These are phyloP conservation scores for Fusarium irregulare DNA, from an alignment of 2,329 filamentous ascomycete species.

Conservation along the genomic window DNA sequence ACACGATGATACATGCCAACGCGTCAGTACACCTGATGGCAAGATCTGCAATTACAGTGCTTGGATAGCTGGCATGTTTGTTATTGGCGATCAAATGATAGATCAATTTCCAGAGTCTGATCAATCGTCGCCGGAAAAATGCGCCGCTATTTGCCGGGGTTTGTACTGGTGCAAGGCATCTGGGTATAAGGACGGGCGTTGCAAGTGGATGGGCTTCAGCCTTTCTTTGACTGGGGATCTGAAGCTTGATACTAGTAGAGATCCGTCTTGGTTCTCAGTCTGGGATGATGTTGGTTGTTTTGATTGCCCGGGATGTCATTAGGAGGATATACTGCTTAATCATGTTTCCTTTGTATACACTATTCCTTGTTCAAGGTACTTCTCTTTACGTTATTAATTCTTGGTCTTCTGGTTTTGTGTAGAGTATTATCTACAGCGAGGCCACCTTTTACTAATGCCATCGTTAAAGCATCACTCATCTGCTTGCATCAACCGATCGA, in stretches of 20 bases:
- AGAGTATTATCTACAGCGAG: too few relatives aligned
- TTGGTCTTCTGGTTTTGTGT: too few relatives aligned
- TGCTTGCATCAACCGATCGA: background rate
- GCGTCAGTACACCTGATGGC: background rate
- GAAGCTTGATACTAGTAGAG: background rate
- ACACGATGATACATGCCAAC: background rate
- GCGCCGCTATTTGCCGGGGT: conserved; percentile 9
- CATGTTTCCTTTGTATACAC: background rate
- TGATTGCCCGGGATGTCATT: background rate
- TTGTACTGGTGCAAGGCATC: conserved; percentile 3
- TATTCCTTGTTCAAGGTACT: background rate
- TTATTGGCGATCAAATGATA: background rate
- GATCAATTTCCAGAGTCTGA: background rate
- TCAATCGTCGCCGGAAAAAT: conserved; percentile 11
- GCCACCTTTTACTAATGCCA: rapidly evolving
- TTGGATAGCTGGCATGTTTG: background rate
- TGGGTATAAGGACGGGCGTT: conserved; percentile 5
- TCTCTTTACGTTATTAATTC: background rate
- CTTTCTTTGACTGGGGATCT: background rate
- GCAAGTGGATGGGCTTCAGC: background rate
- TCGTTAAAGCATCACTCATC: background rate
- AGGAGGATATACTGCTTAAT: background rate
- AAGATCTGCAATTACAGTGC: background rate
- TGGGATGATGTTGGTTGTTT: conserved; percentile 20
- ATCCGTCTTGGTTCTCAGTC: background rate